A percentile compares a stretch with the other conserved stretches of the same genome.
Evolutionary conservation across 345 rosid species (phyloP).

Genomic region (Corymbia maculata): DNA sequence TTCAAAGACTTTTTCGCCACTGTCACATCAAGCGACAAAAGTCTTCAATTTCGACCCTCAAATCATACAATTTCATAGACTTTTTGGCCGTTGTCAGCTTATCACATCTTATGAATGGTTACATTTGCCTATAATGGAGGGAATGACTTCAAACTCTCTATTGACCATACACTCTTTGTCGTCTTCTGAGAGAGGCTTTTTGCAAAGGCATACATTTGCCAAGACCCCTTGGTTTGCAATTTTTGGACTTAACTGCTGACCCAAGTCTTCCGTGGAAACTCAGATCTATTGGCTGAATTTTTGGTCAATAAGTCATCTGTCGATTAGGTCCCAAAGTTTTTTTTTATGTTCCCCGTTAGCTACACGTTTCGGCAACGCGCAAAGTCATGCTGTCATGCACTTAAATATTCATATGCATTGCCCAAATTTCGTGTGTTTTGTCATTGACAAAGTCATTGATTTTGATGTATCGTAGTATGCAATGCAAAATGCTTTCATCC

Average conservation of each 20-base stretch:
- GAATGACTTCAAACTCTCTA: too few species aligned
- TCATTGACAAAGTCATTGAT: not conserved
- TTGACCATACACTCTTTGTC: too few species aligned
- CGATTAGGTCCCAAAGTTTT: too few species aligned
- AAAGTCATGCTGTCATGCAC: not conserved
- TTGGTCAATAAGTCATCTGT: too few species aligned
- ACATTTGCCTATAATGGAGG: too few species aligned
- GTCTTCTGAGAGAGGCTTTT: not conserved
- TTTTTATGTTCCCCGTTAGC: not conserved
- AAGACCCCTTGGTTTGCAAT: not conserved
- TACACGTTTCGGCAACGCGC: not conserved
- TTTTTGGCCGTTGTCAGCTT: too few species aligned
- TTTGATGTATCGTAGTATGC: not conserved
- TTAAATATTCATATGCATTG: not conserved
- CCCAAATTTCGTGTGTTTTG: not conserved
- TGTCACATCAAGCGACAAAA: too few species aligned
- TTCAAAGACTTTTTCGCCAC: too few species aligned
- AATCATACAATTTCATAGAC: not conserved
- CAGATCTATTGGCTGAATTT: too few species aligned
- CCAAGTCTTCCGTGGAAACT: too few species aligned
- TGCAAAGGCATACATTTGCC: too few species aligned
- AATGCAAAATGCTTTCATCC: not conserved
- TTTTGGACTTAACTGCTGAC: not conserved
- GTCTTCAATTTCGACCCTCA: not conserved
- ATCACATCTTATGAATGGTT: not conserved